Evolutionary conservation across 805 yeast species (phyloP).

Genomic region (Ogataea siamensis): DNA sequence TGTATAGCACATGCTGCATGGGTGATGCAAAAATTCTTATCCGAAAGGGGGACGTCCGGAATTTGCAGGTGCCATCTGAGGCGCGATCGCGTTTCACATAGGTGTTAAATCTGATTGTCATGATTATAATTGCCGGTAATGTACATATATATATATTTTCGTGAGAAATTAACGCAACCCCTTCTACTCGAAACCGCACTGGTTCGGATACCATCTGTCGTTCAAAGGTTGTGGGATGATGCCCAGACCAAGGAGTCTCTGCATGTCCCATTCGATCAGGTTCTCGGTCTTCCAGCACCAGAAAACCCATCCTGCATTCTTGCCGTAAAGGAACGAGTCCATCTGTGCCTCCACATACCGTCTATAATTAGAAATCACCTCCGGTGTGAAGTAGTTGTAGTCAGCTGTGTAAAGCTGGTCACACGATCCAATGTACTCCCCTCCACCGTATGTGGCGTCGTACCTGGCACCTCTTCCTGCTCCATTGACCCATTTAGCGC

Average conservation of each 20-base stretch:
- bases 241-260: constrained; percentile 51
- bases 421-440: constrained; percentile 60
- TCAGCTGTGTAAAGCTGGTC: constrained; percentile 43
- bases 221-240: constrained; percentile 78
- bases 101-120: neutral
- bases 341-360: constrained; percentile 84
- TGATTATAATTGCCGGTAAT: neutral
- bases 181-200: constrained; percentile 29
- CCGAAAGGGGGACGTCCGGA: constrained; percentile 7
- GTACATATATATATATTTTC: constrained; percentile 1
- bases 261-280: constrained; percentile 84
- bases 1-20: neutral
- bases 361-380: constrained; percentile 57
- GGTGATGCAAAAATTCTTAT: neutral
- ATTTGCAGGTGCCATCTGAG: neutral
- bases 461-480: constrained; percentile 79
- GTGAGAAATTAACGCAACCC: neutral
- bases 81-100: constrained; percentile 1
- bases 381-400: constrained; percentile 53
- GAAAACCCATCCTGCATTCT: constrained; percentile 82
- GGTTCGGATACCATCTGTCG: constrained; percentile 30
- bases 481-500: constrained; percentile 87
- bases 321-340: constrained; percentile 59
- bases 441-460: constrained; percentile 52
- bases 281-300: constrained; percentile 93